Percentiles rank a stretch among this genome's conserved stretches.
Conservation (phyloP, 345 rosid species). For the Murraya paniculata region DNA sequence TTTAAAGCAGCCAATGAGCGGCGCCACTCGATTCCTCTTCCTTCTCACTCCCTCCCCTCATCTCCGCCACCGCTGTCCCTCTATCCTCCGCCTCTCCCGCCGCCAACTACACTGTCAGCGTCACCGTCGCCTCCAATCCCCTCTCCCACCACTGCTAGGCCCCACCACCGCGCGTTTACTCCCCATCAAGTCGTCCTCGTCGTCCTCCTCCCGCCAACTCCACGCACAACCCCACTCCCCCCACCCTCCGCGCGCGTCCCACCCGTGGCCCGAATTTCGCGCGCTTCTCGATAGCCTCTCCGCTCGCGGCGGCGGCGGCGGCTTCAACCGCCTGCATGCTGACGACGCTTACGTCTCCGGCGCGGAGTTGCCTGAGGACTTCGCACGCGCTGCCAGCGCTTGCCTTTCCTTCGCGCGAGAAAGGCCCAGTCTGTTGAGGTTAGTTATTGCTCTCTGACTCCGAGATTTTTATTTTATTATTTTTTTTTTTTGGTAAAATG, state of each 20-base stretch:
- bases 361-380: slow-evolving; percentile 45
- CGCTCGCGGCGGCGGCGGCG: slow-evolving; percentile 45
- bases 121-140: slow-evolving; percentile 12
- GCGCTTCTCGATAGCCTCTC: slow-evolving; percentile 37
- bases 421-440: slow-evolving; percentile 57
- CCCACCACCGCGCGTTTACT: slow-evolving; percentile 16
- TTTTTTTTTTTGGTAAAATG: not conserved
- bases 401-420: slow-evolving; percentile 68
- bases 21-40: slow-evolving; percentile 57
- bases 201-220: slow-evolving; percentile 19
- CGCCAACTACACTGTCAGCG: slow-evolving; percentile 12
- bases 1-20: slow-evolving; percentile 39
- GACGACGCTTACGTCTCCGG: slow-evolving; percentile 30
- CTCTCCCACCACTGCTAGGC: slow-evolving; percentile 16
- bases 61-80: slow-evolving; percentile 24
- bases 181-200: slow-evolving; percentile 17
- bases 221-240: slow-evolving; percentile 28
- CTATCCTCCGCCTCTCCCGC: slow-evolving; percentile 30
- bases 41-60: slow-evolving; percentile 51
- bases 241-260: slow-evolving; percentile 6
- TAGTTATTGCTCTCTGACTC: not conserved
- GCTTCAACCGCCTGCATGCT: slow-evolving; percentile 24
- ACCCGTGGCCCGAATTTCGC: slow-evolving; percentile 45
- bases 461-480: not conserved
- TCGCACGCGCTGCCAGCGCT: slow-evolving; percentile 48